Evolutionary conservation across 2,329 filamentous ascomycete species (phyloP).

Genomic region (Geosmithia morbida): DNA sequence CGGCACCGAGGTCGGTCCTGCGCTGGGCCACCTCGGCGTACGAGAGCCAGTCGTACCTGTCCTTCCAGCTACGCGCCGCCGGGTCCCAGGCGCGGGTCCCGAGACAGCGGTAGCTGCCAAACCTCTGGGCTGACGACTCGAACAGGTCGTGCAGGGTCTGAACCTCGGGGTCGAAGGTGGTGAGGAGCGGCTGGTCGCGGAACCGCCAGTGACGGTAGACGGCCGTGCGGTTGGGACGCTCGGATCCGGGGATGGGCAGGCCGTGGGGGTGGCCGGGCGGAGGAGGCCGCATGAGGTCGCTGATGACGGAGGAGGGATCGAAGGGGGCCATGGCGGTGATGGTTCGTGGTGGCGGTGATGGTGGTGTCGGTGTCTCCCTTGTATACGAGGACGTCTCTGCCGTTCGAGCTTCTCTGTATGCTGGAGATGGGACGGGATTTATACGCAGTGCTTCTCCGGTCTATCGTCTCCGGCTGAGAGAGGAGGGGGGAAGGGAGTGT

Average conservation of each 20-base stretch:
- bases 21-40: slow-evolving; percentile 69
- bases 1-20: slow-evolving; percentile 72
- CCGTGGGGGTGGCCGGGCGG: slow-evolving; percentile 67
- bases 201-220: slow-evolving; percentile 78
- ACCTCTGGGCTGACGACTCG: slow-evolving; percentile 48
- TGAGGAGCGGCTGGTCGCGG: slow-evolving; percentile 54
- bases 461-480: no score
- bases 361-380: no score
- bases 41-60: slow-evolving; percentile 69
- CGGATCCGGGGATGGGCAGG: slow-evolving; percentile 60
- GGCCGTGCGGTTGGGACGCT: slow-evolving; percentile 55
- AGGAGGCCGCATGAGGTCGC: slow-evolving; percentile 45
- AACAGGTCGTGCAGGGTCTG: slow-evolving; percentile 71
- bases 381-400: no score
- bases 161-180: slow-evolving; percentile 55
- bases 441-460: no score
- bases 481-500: no score
- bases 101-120: slow-evolving; percentile 57
- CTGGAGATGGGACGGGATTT: no score
- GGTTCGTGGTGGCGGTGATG: not conserved
- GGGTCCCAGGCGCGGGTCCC: slow-evolving; percentile 72
- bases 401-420: no score
- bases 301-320: slow-evolving; percentile 23
- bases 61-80: slow-evolving; percentile 54
- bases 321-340: slow-evolving; percentile 15